Base-by-base conservation (phyloP, 371 early-diverging fungal genomes). In the Mucor indicus region DNA sequence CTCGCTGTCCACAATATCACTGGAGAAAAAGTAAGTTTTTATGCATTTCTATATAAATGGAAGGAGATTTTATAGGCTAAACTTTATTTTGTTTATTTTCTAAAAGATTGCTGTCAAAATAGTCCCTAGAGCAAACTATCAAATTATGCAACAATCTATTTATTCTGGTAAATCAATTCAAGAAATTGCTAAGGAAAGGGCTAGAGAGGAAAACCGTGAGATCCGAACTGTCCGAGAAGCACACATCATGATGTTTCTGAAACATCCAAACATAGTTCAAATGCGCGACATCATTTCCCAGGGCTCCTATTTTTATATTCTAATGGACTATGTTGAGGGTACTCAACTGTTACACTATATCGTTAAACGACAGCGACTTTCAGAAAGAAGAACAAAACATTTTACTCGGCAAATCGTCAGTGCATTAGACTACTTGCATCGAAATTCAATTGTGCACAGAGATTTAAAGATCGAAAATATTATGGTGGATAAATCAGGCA, bases 401-500 rank as follows among this genome's bases (percentile, higher is more conserved):
- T 93, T 96, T 65, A 87, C 98, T 36, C 81, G 93, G 17, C 97
- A 98, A 64, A 90, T 99, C 16, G 74, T 92, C 0, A 90, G 91
- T 16, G 99, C 99, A 8, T 47, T 67, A 60, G 93, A 93, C 55
- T 96, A 96, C 57, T 87, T 93, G 67, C 99, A 99, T 53, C 79
- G 81, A 48, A 97, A 98, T 69, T 90, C 89, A 10, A 92, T 99
- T 38, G 98, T 95, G 1, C 99, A 99, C 58, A 79, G 99, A 67
- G 98, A 98, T 67, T 75, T 98, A 38, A 98, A 98, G 68, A 94
- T 96, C 47, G 98, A 98, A 70, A 98, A 98, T 63, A 94, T 98
- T 48, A 62, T 96, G 45, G 84, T 98, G 22, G 83, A 88, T 17
- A 81, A 84, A 51, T 68, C 82, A 38, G 94, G 91, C 25, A 67